Conservation (phyloP, 176 grass and related monocot species). For the Phoenix roebelenii region DNA sequence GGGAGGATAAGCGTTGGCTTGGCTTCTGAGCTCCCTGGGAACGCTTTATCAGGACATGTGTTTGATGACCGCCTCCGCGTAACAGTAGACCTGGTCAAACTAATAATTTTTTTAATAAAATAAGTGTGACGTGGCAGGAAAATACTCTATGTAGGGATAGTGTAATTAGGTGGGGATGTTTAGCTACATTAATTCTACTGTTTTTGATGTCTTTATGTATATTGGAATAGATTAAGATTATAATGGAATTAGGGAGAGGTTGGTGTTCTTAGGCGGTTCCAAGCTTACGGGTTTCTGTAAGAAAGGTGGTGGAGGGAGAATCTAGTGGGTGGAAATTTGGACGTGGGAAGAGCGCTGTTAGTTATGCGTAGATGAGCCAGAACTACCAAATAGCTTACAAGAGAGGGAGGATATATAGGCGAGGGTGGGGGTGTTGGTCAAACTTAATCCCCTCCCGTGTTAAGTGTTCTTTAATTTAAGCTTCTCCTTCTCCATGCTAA, state of each 20-base stretch:
- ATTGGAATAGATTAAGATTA: not conserved
- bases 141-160: not conserved
- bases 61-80: not conserved
- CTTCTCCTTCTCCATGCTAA: no score
- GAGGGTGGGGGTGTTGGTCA: not conserved
- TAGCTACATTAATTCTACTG: not conserved
- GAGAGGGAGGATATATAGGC: not conserved
- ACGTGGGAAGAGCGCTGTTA: not conserved
- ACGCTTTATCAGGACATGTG: no score
- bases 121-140: no score
- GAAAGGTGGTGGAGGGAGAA: not conserved
- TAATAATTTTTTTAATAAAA: no score
- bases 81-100: no score
- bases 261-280: no score
- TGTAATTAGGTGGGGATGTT: slow-evolving; percentile 1
- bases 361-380: slow-evolving; percentile 9
- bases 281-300: no score
- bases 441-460: no score
- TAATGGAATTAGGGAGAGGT: no score
- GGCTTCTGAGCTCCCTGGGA: no score
- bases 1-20: no score
- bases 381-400: not conserved
- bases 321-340: not conserved
- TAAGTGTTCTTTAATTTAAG: no score
- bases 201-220: not conserved